These are phyloP conservation scores for Ceratobasidium sp. DNA, from an alignment of 1,284 basidiomycete species.

Conservation along the genomic window DNA sequence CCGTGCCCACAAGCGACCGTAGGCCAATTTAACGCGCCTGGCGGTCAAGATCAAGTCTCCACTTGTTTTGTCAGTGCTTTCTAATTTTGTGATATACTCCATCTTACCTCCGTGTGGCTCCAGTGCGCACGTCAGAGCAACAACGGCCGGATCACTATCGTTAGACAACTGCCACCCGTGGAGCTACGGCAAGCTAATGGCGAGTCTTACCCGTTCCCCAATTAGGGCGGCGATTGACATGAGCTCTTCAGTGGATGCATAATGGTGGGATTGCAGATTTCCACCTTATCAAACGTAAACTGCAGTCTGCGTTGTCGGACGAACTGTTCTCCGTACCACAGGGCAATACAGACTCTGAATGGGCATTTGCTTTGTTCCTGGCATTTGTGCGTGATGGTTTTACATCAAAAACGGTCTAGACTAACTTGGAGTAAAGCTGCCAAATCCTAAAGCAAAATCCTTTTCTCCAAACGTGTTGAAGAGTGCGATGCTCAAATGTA, in stretches of 20 bases:
- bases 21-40: slow-evolving; percentile 80
- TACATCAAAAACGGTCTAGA: not conserved
- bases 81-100: not conserved
- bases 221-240: slow-evolving; percentile 41
- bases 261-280: slow-evolving; percentile 91
- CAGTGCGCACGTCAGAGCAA: slow-evolving; percentile 87
- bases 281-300: slow-evolving; percentile 74
- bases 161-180: slow-evolving; percentile 96
- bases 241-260: slow-evolving; percentile 84
- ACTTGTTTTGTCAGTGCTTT: slow-evolving; percentile 78
- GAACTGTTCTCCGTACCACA: slow-evolving; percentile 84
- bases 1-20: not conserved
- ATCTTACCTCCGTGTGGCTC: not conserved
- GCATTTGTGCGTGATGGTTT: slow-evolving; percentile 65
- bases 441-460: slow-evolving; percentile 74
- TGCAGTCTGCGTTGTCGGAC: slow-evolving; percentile 79
- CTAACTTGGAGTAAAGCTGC: slow-evolving; percentile 61
- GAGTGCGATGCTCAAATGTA: slow-evolving; percentile 87
- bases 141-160: slow-evolving; percentile 84
- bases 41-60: slow-evolving; percentile 96
- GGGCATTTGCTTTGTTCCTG: slow-evolving; percentile 91
- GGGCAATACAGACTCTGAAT: slow-evolving; percentile 96
- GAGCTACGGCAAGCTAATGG: slow-evolving; percentile 87
- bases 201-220: slow-evolving; percentile 49
- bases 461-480: slow-evolving; percentile 71